A percentile compares a stretch with the other conserved stretches of the same genome.
Evolutionary conservation across 2,329 filamentous ascomycete genomes (phyloP).

Genomic region (Aureobasidium mangrovei): DNA sequence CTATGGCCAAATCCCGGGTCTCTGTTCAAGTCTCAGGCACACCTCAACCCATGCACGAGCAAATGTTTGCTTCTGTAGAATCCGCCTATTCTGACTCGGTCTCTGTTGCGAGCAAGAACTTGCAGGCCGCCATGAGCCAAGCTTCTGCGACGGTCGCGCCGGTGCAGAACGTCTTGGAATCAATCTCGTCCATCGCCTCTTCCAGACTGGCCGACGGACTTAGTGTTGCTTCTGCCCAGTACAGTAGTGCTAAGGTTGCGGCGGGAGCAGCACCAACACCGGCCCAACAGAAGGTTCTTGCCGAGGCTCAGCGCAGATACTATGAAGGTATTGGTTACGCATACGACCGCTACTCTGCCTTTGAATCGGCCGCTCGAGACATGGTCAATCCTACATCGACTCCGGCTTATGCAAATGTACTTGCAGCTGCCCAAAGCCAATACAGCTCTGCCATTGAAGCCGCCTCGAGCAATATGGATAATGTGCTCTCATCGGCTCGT

Average conservation of each 20-base stretch:
- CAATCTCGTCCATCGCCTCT: slow-evolving; percentile 59
- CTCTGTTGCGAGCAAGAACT: slow-evolving; percentile 50
- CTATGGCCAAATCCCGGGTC: slow-evolving; percentile 56
- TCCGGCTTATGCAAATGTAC: slow-evolving; percentile 58
- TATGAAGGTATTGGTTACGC: slow-evolving; percentile 71
- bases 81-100: slow-evolving; percentile 59
- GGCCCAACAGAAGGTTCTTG: slow-evolving; percentile 45
- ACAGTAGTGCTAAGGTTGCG: slow-evolving; percentile 58
- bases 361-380: slow-evolving; percentile 61
- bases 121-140: slow-evolving; percentile 48
- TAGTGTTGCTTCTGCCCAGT: slow-evolving; percentile 60
- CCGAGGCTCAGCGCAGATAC: slow-evolving; percentile 59
- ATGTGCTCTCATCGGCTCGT: slow-evolving; percentile 20
- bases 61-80: slow-evolving; percentile 60
- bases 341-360: slow-evolving; percentile 69
- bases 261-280: slow-evolving; percentile 55
- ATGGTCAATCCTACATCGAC: slow-evolving; percentile 48
- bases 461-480: slow-evolving; percentile 25
- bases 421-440: slow-evolving; percentile 49
- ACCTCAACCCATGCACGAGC: slow-evolving; percentile 59
- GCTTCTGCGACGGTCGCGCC: slow-evolving; percentile 37
- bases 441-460: slow-evolving; percentile 28
- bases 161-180: slow-evolving; percentile 43
- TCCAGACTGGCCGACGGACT: slow-evolving; percentile 63
- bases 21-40: slow-evolving; percentile 61